These are phyloP conservation scores for Lathyrus aphaca DNA, from an alignment of 306 rosid genomes.

Conservation along the genomic window DNA sequence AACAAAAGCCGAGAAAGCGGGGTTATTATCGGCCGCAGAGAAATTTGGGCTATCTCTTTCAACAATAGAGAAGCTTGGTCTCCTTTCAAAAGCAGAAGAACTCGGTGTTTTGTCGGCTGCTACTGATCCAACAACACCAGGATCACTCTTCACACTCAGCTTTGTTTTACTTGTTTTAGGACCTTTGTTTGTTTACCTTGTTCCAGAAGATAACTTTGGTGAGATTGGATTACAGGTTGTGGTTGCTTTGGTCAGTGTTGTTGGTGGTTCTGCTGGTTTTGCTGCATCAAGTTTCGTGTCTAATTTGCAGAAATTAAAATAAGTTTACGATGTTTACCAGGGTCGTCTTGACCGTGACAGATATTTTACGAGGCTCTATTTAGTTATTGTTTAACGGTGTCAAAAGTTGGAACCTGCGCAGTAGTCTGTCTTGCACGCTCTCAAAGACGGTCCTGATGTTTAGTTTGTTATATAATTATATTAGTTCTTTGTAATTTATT, in stretches of 20 bases:
- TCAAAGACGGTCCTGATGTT: no score
- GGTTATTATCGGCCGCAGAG: constrained; percentile 88
- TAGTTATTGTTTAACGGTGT: no score
- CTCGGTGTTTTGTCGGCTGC: constrained; percentile 88
- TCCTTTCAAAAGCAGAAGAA: constrained; percentile 93
- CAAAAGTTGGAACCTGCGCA: no score
- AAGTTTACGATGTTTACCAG: constrained; percentile 8
- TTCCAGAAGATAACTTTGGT: constrained; percentile 78
- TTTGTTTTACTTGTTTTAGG: constrained; percentile 70
- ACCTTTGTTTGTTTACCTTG: constrained; percentile 71
- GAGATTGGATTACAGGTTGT: constrained; percentile 57
- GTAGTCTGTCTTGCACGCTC: no score
- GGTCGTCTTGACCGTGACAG: no score
- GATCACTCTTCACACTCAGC: constrained; percentile 63
- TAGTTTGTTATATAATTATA: not conserved
- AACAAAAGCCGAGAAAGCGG: constrained; percentile 95
- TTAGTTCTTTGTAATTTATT: not conserved
- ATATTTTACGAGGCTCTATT: no score
- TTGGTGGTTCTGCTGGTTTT: constrained; percentile 83
- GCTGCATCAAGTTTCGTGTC: constrained; percentile 89
- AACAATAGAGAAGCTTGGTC: constrained; percentile 73
- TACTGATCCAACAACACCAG: constrained; percentile 85
- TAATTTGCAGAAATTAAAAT: constrained; percentile 68
- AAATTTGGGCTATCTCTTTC: constrained; percentile 79
- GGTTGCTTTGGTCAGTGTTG: constrained; percentile 56